Conservation (phyloP, 768 basidiomycete species). For the Lactarius sanguifluus region DNA sequence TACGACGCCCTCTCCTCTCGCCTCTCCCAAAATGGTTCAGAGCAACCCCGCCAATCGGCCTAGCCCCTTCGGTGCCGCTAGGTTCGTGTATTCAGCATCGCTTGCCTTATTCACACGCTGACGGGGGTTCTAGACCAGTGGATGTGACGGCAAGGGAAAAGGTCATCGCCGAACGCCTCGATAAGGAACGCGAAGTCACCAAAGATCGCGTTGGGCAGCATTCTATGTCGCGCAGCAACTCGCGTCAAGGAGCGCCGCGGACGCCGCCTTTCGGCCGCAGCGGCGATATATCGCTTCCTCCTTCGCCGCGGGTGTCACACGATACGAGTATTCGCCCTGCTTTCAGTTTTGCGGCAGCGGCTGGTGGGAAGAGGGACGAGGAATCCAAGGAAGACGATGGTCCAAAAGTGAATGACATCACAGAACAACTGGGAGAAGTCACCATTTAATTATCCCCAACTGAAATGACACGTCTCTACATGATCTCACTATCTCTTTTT, state of each 20-base stretch:
- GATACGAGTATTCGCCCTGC: conserved; percentile 61
- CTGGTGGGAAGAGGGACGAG: conserved; percentile 48
- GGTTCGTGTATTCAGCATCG: conserved; percentile 42
- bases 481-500: conserved; percentile 24
- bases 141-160: conserved; percentile 78
- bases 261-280: conserved; percentile 32
- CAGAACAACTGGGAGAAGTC: conserved; percentile 41
- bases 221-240: conserved; percentile 48
- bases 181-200: conserved; percentile 54
- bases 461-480: conserved; percentile 9
- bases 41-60: conserved; percentile 43
- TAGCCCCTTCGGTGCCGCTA: conserved; percentile 89
- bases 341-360: conserved; percentile 82
- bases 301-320: conserved; percentile 23
- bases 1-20: conserved; percentile 68
- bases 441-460: conserved; percentile 33
- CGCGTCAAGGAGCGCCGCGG: conserved; percentile 37
- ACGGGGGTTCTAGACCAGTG: conserved; percentile 58
- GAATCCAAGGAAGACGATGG: conserved; percentile 27
- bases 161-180: conserved; percentile 68
- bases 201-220: conserved; percentile 40
- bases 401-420: conserved; percentile 29
- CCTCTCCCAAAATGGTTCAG: conserved; percentile 70
- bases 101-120: background rate
- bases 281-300: conserved; percentile 22